A percentile compares a stretch with the other conserved stretches of the same genome.
These are phyloP conservation scores for Aspergillus jensenii DNA, from an alignment of 2,329 filamentous ascomycete genomes.

Conservation along the genomic window DNA sequence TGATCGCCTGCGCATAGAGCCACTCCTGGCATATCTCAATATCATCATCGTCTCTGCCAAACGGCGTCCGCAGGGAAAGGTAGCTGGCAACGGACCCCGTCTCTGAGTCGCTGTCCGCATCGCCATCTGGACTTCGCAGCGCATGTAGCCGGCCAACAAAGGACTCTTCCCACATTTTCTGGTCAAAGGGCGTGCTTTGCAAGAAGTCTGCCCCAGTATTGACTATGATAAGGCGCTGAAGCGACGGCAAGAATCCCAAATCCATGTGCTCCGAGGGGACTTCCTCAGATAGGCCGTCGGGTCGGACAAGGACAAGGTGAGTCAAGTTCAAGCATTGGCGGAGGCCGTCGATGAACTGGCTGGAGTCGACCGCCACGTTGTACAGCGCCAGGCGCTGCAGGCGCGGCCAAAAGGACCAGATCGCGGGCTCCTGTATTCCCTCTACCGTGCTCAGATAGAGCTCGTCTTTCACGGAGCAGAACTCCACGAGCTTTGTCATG, in stretches of 20 bases:
- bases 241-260: slow-evolving; percentile 7
- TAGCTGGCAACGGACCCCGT: slow-evolving; percentile 6
- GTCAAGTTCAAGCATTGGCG: slow-evolving; percentile 11
- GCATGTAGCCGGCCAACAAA: slow-evolving; percentile 3
- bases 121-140: not conserved
- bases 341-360: slow-evolving; percentile 8
- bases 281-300: slow-evolving; percentile 6
- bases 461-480: slow-evolving; percentile 15
- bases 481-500: slow-evolving; percentile 13
- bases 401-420: slow-evolving; percentile 16
- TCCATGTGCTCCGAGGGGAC: slow-evolving; percentile 2
- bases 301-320: slow-evolving; percentile 14
- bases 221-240: slow-evolving; percentile 12
- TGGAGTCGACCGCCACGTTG: slow-evolving; percentile 9
- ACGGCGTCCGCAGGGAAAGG: slow-evolving; percentile 5
- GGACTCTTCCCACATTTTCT: slow-evolving; percentile 6
- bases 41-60: slow-evolving; percentile 11
- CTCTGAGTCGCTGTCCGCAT: slow-evolving; percentile 1
- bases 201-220: slow-evolving; percentile 8
- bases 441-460: slow-evolving; percentile 10
- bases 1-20: slow-evolving; percentile 1
- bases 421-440: slow-evolving; percentile 6
- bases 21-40: slow-evolving; percentile 13
- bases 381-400: slow-evolving; percentile 15
- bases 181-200: slow-evolving; percentile 1